Evolutionary conservation across 805 yeast species (phyloP).

Genomic region (Torulaspora delbrueckii): DNA sequence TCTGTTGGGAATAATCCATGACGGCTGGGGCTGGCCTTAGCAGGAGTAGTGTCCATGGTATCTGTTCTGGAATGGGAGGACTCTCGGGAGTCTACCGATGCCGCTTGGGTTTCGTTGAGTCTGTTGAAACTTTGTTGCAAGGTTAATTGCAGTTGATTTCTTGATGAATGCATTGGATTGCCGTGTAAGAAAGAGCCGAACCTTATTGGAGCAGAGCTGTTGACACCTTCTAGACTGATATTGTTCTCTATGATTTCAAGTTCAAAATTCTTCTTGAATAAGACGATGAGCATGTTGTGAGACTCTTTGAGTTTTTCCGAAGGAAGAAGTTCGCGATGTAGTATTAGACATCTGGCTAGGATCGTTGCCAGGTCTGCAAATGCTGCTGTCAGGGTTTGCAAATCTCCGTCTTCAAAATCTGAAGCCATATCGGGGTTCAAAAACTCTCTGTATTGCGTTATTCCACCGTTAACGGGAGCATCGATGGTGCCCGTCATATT

Average conservation of each 20-base stretch:
- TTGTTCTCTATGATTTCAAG: constrained; percentile 49
- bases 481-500: constrained; percentile 81
- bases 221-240: constrained; percentile 18
- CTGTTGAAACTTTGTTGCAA: constrained; percentile 1
- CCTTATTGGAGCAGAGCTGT: constrained; percentile 1
- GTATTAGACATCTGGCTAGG: constrained; percentile 56
- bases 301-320: constrained; percentile 47
- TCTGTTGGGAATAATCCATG: not conserved
- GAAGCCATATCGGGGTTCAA: constrained; percentile 38
- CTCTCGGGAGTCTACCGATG: constrained; percentile 5
- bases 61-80: constrained; percentile 5
- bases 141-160: constrained; percentile 2
- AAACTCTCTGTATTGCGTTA: constrained; percentile 73
- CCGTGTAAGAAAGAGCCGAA: constrained; percentile 3
- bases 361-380: constrained; percentile 66
- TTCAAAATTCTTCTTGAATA: constrained; percentile 63
- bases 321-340: constrained; percentile 65
- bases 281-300: constrained; percentile 60
- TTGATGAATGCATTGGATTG: constrained; percentile 1
- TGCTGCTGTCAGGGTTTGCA: constrained; percentile 36
- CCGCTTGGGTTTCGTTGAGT: not conserved
- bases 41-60: not conserved
- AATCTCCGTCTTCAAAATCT: constrained; percentile 29
- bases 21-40: not conserved
- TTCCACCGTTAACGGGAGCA: constrained; percentile 91